phyloP scores from a whole-genome alignment of 106 monocot genomes.

The Ottelia alismoides region DNA sequence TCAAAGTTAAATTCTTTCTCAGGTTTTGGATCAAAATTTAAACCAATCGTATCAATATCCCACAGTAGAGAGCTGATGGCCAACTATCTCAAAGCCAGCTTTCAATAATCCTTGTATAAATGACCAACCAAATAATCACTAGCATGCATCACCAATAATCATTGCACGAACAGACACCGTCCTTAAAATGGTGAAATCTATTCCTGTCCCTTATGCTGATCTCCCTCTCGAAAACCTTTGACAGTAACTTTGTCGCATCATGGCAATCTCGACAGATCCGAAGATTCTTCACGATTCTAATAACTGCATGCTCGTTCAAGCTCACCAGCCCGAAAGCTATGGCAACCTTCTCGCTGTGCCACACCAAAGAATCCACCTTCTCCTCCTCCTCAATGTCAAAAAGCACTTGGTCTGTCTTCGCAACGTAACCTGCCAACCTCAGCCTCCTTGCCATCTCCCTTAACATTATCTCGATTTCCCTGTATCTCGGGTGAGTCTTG shows the following conservation, averaged over 20 bases:
- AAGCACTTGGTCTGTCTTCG: constrained; percentile 20
- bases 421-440: constrained; percentile 36
- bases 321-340: constrained; percentile 67
- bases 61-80: too few species aligned
- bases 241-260: constrained; percentile 47
- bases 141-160: constrained; percentile 94
- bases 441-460: constrained; percentile 43
- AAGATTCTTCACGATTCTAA: constrained; percentile 67
- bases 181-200: constrained; percentile 72
- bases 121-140: too few species aligned
- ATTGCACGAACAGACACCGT: constrained; percentile 57
- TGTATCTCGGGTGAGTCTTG: constrained; percentile 19
- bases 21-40: too few species aligned
- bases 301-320: constrained; percentile 24
- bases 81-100: too few species aligned
- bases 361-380: constrained; percentile 32
- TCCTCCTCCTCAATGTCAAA: constrained; percentile 39
- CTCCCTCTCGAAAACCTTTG: constrained; percentile 34
- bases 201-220: constrained; percentile 66
- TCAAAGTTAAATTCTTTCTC: too few species aligned
- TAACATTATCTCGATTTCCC: constrained; percentile 41
- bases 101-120: too few species aligned
- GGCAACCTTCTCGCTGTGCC: constrained; percentile 77
- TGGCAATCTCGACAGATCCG: constrained; percentile 78
- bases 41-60: too few species aligned